These are phyloP conservation scores for Secale cereale DNA, from an alignment of 176 grass and related monocot species.

Conservation along the genomic window DNA sequence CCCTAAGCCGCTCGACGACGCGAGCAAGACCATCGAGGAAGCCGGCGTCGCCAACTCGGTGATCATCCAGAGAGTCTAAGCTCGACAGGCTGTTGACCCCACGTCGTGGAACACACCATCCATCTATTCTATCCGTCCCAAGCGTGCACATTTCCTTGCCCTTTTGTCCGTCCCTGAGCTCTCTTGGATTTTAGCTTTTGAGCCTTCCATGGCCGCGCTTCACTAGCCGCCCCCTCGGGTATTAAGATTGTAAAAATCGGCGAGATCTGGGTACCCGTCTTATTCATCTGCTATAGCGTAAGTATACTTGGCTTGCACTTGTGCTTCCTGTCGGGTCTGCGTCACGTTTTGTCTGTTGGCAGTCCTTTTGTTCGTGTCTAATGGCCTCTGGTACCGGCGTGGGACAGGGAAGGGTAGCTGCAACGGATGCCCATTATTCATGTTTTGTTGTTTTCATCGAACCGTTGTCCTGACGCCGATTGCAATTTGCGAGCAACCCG, in stretches of 20 bases:
- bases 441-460: not conserved
- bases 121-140: not conserved
- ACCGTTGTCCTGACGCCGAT: slow-evolving; percentile 3
- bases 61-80: slow-evolving; percentile 79
- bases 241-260: slow-evolving; percentile 30
- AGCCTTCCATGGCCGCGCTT: not conserved
- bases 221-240: slow-evolving; percentile 4
- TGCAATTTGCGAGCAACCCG: not conserved
- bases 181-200: slow-evolving; percentile 2
- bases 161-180: not conserved
- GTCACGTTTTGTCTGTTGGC: not conserved
- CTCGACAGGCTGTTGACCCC: not conserved
- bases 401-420: slow-evolving; percentile 18
- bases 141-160: not conserved
- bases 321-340: not conserved
- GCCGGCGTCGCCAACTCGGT: slow-evolving; percentile 81
- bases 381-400: slow-evolving; percentile 15
- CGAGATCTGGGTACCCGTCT: not conserved
- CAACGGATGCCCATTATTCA: slow-evolving; percentile 10
- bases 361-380: slow-evolving; percentile 29
- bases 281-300: slow-evolving; percentile 31
- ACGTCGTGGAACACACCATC: not conserved
- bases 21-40: slow-evolving; percentile 75
- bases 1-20: slow-evolving; percentile 68
- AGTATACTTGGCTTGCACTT: slow-evolving; percentile 36